Evolutionary conservation across 176 grass and related monocot species (phyloP), one percentile per base, ranked within the genome.

Genomic region (Triticum turgidum): DNA sequence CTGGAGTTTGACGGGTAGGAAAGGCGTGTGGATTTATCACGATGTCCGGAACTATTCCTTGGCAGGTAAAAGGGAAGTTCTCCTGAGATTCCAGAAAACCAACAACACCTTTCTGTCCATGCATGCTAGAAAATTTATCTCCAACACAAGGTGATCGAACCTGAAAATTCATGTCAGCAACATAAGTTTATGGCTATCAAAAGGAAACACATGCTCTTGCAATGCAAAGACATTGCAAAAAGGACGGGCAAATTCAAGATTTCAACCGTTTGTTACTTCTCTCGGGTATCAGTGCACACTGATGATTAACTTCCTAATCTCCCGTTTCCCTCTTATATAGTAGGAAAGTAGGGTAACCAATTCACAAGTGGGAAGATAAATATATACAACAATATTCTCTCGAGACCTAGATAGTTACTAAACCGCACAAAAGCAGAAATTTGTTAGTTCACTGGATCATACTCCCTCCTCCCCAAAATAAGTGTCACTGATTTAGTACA

Each of bases 11-110:
- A 80, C 96, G 88, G 65, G 96, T 98, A 82, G 96, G 96, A 79
- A 96, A 98, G n/a, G 93, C 93, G 63, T 98, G 96, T 41, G 96
- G 96, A 86, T 98, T 98, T 86, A 98, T 98, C 68, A 96, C 96
- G 56, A 98, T 88, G 82, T 98, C 96, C 0, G 93, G 96, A 82
- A 98, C 96, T 84, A 98, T 98, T 61, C 96, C 92, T 89, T 98
- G 75, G 69, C 49, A 49, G 20, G 93, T 94, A 86, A 98, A 94
- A 61, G 96, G 91, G 41, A 98, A 98, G 62, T 96, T 98, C 75
- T 98, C 96, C 80, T 98, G 96, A 72, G 92, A 91, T 86, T 98
- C 92, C 61, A 98, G 82, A 81, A 96, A 94, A 69, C 96, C 96
- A 85, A 96, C 87, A 44, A 96, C 96, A 80, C 96, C 96, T 67